A percentile compares a stretch with the other conserved stretches of the same genome.
phyloP scores from a whole-genome alignment of 2,329 filamentous ascomycete species.

The Cladosporium sp. region DNA sequence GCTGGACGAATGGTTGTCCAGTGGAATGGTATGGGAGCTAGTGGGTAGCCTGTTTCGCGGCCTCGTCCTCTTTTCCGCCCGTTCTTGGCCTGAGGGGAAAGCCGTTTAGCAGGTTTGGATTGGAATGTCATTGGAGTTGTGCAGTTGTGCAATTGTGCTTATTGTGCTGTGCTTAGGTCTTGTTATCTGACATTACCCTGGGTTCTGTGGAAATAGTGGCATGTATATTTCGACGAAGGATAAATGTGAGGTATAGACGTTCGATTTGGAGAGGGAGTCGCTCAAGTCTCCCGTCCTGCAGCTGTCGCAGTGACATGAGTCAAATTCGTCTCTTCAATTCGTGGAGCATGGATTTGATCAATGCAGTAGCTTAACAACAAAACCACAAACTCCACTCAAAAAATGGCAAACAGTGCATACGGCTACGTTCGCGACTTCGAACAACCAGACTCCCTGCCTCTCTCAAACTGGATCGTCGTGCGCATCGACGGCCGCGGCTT shows the following conservation, averaged over 20 bases:
- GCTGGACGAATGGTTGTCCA: not conserved
- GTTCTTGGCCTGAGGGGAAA: conserved; percentile 15
- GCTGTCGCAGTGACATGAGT: not conserved
- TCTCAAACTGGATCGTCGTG: conserved; percentile 94
- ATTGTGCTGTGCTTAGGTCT: not conserved
- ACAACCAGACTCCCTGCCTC: conserved; percentile 75
- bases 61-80: conserved; percentile 20
- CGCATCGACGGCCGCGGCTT: conserved; percentile 93
- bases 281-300: not conserved
- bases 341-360: not conserved
- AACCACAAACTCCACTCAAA: not conserved
- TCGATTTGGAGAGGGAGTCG: not conserved
- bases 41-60: conserved; percentile 17
- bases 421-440: conserved; percentile 94
- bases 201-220: not conserved
- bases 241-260: not conserved
- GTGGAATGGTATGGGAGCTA: conserved; percentile 16
- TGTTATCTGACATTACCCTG: not conserved
- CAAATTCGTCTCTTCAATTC: conserved; percentile 10
- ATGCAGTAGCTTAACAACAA: conserved; percentile 1
- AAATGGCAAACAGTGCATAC: conserved; percentile 61
- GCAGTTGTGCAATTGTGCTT: conserved; percentile 16
- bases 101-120: not conserved
- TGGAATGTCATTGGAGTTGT: not conserved
- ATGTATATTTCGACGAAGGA: not conserved